Base-by-base conservation (phyloP, 345 rosid species). In the Geranium rotundifolium region DNA sequence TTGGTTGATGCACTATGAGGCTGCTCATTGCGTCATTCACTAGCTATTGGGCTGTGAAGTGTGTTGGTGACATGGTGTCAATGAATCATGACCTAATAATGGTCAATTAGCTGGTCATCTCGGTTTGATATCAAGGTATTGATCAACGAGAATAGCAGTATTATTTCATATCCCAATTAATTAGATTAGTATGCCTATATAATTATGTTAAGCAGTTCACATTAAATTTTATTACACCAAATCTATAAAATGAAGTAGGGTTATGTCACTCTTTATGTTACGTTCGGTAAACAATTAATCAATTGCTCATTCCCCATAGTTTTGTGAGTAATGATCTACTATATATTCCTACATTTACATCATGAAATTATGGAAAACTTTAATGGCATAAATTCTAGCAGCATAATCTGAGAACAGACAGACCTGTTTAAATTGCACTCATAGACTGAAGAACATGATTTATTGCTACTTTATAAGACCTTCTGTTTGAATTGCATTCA, bases 181-280 rank as follows among this genome's bases (percentile, higher is more conserved):
- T 37, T 6, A 37, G 46, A 37, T 37, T 37, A 37, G 7, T 37
- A 37, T 17, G 63, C 54, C 29, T 12, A 15, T 17, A 23, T 62
- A 0, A 29, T 74, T 3, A 27, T 66, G 49, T 65, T 19, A 41
- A 46, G 14, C 37, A n/a, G 55, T 23, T 59, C 73, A 14, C 52
- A 59, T 54, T 46, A 34, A 34, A 58, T 39, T 57, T n/a, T 64
- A 57, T 49, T 65, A 59, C 3, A 31, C 46, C 46, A 37, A 37
- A 37, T 37, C 7, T 37, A 37, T 37, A 37, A 10, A 6, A 37
- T 37, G 7, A 5, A 5, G 46, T 5, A 37, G 46, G 8, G n/a
- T n/a, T n/a, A 20, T 20, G 59, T 77, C 71, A 52, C 80, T 71
- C 64, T 74, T 71, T 23, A 23, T 54, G 41, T 62, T 13, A 73